Base-by-base conservation (phyloP, 2,329 filamentous ascomycete species). In the Ascochyta lentis region DNA sequence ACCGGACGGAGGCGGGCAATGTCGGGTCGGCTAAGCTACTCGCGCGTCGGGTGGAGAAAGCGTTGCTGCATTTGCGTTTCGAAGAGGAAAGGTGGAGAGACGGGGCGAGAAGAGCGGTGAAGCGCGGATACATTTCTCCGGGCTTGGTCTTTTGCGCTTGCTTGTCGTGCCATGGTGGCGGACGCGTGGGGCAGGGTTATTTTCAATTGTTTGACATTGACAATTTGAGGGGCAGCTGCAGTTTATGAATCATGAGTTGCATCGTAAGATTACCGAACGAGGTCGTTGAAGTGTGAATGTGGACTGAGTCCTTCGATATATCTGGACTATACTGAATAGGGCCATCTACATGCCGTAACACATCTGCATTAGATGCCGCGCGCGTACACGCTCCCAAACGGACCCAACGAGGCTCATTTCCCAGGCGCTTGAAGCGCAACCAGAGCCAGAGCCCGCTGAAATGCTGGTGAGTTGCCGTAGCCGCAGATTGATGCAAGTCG, bases 21-120 rank as follows among this genome's bases (percentile, higher is more conserved):
- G 6, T 51, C 53, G 53, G 53, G 47, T 43, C 39, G 49, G 38
- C 39, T 45, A 42, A n/a, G 34, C 27, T 2, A 19, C 23, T 19
- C 34, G 19, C 23, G 31, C 27, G 22, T 39, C 22, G 16, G 33
- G 51, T 49, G 40, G 41, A 41, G 40, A 40, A 13, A 15, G 37
- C 22, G 19, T 33, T 38, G 29, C 37, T 56, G 53, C 42, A 35
- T 24, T n/a, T 10, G 38, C 7, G 19, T 24, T 50, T 56, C 24
- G 43, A 56, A 51, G 24, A 22, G 53, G 53, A 33, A 51, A 51
- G 38, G 53, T 26, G 29, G n/a, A 9, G 29, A 29, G 15, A 16
- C 37, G 10, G 47, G 53, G 53, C 43, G 47, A 56, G 37, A 51
- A 56, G 53, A 56, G 53, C 53, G 53, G 53, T 56, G 53, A 47